Evolutionary conservation across 1,139 yeast species (phyloP), one percentile per base, ranked within the genome.

Genomic region (Groenewaldozyma auringiensis): DNA sequence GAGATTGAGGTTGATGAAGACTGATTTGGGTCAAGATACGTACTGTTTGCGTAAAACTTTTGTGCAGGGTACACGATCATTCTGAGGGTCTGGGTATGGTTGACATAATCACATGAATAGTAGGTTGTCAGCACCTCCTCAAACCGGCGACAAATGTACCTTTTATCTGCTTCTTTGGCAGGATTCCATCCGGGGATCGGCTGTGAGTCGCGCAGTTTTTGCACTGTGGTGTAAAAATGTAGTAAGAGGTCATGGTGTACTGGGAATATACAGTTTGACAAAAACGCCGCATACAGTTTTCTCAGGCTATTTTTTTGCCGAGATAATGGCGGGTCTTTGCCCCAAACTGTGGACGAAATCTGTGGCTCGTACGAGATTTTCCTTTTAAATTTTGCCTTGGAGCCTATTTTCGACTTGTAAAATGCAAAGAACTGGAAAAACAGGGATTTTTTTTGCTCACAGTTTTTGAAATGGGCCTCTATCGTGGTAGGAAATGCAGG

Each of bases 71-170:
- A 35, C 29, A 22, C 20, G 8, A 42, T 34, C 44, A 44, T 21
- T 34, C 36, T 21, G 20, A 44, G 45, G 18, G 32, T 34, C 14
- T 43, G 45, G 22, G 35, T 29, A 39, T 41, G 21, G 21, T 32
- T n/a, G n/a, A n/a, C 37, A 17, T 43, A 45, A 22, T 41, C 37
- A 3, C 53, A 44, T 2, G 54, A 41, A 37, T 51, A 53, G 22
- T 38, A 46, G 11, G 44, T 18, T 2, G 40, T 20, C n/a, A 52
- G 43, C 35, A 48, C 44, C 6, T 45, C 44, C 33, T 39, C 32
- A 14, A 54, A 44, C 21, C 59, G 47, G 21, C 58, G 47, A n/a
- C 40, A 35, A 40, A 55, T 56, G 41, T 47, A 52, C 25, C 53
- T 38, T 13, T 22, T 29, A 35, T 21, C 13, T 18, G 34, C 29